phyloP scores from a whole-genome alignment of 108 stramenopile species.

The Skeletonema costatum region DNA sequence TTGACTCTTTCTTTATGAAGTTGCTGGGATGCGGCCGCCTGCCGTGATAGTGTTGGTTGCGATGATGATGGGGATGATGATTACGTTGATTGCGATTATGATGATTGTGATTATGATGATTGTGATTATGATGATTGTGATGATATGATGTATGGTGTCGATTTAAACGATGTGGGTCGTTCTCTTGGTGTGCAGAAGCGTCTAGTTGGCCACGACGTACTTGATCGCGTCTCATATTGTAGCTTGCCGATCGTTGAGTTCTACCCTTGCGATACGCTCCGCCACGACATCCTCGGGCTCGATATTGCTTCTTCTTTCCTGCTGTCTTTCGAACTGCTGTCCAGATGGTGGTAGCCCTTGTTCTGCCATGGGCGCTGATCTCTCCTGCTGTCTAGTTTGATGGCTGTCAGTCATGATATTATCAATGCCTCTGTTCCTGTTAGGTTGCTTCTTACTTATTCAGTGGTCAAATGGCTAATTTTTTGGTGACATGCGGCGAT shows the following conservation, averaged over 20 bases:
- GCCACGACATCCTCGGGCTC: constrained; percentile 46
- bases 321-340: constrained; percentile 12
- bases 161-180: constrained; percentile 13
- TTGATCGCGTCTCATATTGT: constrained; percentile 8
- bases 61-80: constrained; percentile 1
- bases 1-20: background rate
- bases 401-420: background rate
- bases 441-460: too few relatives aligned
- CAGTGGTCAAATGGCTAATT: too few relatives aligned
- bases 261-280: constrained; percentile 48
- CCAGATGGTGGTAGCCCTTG: constrained; percentile 4
- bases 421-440: background rate
- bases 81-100: background rate
- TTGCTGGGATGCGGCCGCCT: background rate
- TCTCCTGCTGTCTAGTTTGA: background rate
- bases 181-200: background rate
- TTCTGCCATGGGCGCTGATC: background rate
- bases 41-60: background rate
- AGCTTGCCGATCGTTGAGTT: constrained; percentile 14
- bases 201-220: constrained; percentile 1
- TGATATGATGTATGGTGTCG: background rate
- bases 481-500: background rate
- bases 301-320: constrained; percentile 47
- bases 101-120: background rate
- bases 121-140: background rate